These are phyloP conservation scores for Globisporangium spinosum DNA, from an alignment of 352 stramenopile genomes.

Conservation along the genomic window DNA sequence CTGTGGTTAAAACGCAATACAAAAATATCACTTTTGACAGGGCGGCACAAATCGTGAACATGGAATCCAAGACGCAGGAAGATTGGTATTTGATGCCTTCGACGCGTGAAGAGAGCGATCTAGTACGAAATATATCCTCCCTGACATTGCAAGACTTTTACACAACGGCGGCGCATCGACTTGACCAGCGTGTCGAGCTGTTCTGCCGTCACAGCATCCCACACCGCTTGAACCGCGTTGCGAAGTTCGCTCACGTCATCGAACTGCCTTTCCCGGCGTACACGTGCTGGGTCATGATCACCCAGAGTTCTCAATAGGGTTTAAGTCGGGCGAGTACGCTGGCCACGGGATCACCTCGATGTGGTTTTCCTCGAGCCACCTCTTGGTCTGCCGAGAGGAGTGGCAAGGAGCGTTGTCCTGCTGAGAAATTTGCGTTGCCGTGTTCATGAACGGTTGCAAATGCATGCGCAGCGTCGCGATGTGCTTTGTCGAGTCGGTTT, in stretches of 20 bases:
- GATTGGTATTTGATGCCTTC: background rate
- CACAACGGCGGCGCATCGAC: background rate
- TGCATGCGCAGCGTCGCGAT: no score
- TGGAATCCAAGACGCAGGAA: background rate
- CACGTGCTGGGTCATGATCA: background rate
- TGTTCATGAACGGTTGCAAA: no score
- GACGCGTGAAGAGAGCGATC: background rate
- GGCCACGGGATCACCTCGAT: background rate
- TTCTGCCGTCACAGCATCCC: background rate
- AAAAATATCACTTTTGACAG: no score
- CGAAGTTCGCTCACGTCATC: background rate
- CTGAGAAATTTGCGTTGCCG: background rate
- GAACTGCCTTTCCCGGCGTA: background rate
- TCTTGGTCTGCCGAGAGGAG: background rate
- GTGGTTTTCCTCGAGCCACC: background rate
- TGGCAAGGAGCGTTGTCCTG: background rate
- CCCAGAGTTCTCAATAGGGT: background rate
- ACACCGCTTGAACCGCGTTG: background rate
- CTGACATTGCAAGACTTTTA: background rate
- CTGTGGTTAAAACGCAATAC: no score
- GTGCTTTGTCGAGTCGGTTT: no score
- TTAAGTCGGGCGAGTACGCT: background rate
- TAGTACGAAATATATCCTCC: background rate
- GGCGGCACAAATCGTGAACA: background rate
- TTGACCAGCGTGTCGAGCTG: background rate